phyloP scores from a whole-genome alignment of 345 rosid genomes.

The Aquilaria malaccensis region DNA sequence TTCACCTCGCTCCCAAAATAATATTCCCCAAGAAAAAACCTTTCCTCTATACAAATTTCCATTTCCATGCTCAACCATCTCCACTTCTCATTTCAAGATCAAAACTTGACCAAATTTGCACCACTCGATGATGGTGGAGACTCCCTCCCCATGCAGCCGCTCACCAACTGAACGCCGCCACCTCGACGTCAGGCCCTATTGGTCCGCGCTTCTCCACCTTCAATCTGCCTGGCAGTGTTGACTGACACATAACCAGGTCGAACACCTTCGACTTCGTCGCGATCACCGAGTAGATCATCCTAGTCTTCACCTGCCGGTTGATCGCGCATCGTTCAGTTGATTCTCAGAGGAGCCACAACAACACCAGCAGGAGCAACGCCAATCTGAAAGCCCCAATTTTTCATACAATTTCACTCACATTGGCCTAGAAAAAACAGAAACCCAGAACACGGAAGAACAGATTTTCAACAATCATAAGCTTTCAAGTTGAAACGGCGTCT shows the following conservation, averaged over 20 bases:
- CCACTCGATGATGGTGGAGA: slow-evolving; percentile 45
- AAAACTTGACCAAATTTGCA: neutral
- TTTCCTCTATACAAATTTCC: neutral
- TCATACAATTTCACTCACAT: too few species aligned
- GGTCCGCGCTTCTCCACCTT: slow-evolving; percentile 38
- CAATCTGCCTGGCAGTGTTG: slow-evolving; percentile 21
- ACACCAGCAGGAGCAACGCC: too few species aligned
- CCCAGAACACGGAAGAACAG: too few species aligned
- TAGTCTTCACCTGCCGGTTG: too few species aligned
- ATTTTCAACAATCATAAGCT: too few species aligned
- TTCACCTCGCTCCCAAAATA: slow-evolving; percentile 16
- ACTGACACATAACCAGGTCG: slow-evolving; percentile 36
- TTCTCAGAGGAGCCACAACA: too few species aligned
- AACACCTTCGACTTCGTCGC: slow-evolving; percentile 31
- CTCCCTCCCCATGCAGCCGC: slow-evolving; percentile 34
- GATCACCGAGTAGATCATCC: neutral
- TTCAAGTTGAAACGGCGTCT: too few species aligned
- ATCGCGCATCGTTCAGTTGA: too few species aligned
- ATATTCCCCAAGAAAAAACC: neutral
- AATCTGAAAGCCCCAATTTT: too few species aligned
- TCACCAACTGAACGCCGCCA: slow-evolving; percentile 40
- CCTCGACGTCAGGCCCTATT: slow-evolving; percentile 36
- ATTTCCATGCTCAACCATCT: neutral
- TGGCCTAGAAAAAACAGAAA: too few species aligned
- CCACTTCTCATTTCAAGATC: neutral